A percentile compares a stretch with the other conserved stretches of the same genome.
Conservation (phyloP, 306 rosid genomes). For the Lathyrus aphaca region DNA sequence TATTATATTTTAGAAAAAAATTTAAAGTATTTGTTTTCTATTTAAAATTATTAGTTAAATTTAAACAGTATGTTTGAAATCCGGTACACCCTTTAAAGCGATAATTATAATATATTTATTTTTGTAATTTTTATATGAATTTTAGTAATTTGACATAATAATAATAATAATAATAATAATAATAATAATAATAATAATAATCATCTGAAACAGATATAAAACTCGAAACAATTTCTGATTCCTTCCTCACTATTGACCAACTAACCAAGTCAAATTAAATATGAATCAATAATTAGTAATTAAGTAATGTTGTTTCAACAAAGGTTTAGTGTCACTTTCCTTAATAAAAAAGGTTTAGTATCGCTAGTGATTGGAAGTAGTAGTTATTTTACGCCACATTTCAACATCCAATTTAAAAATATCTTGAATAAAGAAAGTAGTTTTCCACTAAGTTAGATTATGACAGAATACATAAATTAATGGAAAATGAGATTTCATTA, state of each 20-base stretch:
- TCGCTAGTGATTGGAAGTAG: conserved; percentile 29
- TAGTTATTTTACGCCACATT: conserved; percentile 7
- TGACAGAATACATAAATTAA: neutral
- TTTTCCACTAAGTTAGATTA: neutral
- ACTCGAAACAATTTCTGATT: conserved; percentile 8
- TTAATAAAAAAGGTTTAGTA: neutral
- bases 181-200: neutral
- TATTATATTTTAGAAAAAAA: no score
- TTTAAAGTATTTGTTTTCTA: no score
- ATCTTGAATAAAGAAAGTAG: conserved; percentile 25
- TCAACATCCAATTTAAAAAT: conserved; percentile 32
- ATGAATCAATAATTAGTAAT: neutral
- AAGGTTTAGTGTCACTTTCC: conserved; percentile 15
- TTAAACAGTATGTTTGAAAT: no score
- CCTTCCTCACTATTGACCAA: conserved; percentile 1
- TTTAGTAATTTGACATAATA: no score
- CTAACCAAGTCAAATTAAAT: conserved; percentile 1
- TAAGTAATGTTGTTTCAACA: conserved; percentile 1
- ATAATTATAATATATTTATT: no score
- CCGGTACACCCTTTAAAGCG: no score
- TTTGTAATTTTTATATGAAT: no score
- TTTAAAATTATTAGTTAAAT: no score
- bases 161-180: no score
- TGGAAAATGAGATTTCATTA: conserved; percentile 3
- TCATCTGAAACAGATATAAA: neutral